Conservation (phyloP, 1,284 basidiomycete genomes). For the Golubevia pallescens region DNA sequence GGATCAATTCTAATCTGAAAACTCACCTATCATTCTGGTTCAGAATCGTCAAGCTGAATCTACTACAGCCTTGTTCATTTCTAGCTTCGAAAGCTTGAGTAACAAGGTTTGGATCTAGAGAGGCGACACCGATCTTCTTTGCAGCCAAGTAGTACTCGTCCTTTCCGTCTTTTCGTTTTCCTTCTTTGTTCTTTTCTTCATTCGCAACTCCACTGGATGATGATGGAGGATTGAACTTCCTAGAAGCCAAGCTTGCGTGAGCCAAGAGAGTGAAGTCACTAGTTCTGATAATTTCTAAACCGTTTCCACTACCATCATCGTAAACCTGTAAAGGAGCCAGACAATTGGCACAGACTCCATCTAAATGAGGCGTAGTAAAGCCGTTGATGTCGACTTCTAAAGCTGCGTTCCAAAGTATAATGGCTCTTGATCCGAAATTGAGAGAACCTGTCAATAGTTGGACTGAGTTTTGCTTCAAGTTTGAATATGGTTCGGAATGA, state of each 20-base stretch:
- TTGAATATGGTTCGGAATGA: conserved; percentile 38
- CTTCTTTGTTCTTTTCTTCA: background rate
- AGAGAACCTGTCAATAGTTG: conserved; percentile 31
- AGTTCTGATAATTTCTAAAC: background rate
- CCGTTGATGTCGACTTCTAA: conserved; percentile 35
- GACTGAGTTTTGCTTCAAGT: conserved; percentile 28
- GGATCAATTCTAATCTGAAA: background rate
- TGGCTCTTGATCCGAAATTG: conserved; percentile 15
- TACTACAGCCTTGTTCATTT: background rate
- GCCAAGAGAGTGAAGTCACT: background rate
- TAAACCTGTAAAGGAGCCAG: conserved; percentile 30
- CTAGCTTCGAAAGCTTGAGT: background rate
- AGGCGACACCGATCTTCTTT: background rate
- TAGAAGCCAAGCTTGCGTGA: background rate
- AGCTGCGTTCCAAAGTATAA: conserved; percentile 39
- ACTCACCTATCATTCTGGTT: background rate
- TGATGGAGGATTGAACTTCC: background rate
- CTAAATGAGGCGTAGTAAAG: conserved; percentile 33
- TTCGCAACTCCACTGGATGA: background rate
- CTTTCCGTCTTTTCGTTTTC: too few relatives aligned
- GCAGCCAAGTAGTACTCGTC: background rate
- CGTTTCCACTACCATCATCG: background rate
- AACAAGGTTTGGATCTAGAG: background rate
- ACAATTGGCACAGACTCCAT: conserved; percentile 33
- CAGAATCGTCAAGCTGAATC: background rate